Evolutionary conservation across 768 basidiomycete species (phyloP), one percentile per base, ranked within the genome.

Genomic region (Trametes elegans): DNA sequence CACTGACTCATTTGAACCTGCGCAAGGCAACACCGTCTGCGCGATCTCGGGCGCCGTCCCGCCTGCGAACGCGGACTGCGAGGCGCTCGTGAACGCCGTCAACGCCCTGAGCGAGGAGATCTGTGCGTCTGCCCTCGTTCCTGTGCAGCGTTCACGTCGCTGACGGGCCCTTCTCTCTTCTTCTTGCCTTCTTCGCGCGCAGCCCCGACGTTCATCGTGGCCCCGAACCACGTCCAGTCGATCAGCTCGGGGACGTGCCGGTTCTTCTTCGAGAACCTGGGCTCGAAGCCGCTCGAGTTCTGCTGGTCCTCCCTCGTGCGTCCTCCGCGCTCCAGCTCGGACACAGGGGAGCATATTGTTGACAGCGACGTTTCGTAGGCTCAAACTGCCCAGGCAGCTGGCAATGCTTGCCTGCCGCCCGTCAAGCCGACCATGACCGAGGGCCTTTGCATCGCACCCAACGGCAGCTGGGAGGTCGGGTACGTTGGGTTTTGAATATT

Each of bases 171-270:
- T 34, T 4, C 19, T 36, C 19, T 16, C 35, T 13, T 6, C 39
- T 43, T 16, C n/a, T n/a, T n/a, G n/a, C n/a, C n/a, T n/a, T n/a
- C n/a, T n/a, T n/a, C n/a, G n/a, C n/a, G n/a, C 13, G 23, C 59
- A 62, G 63, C 46, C 21, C 57, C 60, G 34, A 51, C 46, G 8
- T 64, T 65, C 60, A 41, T 36, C 18, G 57, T 62, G 9, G 40
- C 47, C n/a, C 41, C 60, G 21, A 31, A 46, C 49, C 55, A 55
- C 47, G 56, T 59, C 23, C 53, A 64, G 47, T 49, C 58, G 43
- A 59, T 64, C 49, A 55, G 59, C n/a, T 64, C 57, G 53, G 62
- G 62, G 5, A 67, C 63, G 35, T 64, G 63, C 53, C 60, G 60
- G 26, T 59, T 60, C 57, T 64, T 54, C 58, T 65, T 66, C 51